Evolutionary conservation across 257 asterid genomes (phyloP).

Genomic region (Lantana camara): DNA sequence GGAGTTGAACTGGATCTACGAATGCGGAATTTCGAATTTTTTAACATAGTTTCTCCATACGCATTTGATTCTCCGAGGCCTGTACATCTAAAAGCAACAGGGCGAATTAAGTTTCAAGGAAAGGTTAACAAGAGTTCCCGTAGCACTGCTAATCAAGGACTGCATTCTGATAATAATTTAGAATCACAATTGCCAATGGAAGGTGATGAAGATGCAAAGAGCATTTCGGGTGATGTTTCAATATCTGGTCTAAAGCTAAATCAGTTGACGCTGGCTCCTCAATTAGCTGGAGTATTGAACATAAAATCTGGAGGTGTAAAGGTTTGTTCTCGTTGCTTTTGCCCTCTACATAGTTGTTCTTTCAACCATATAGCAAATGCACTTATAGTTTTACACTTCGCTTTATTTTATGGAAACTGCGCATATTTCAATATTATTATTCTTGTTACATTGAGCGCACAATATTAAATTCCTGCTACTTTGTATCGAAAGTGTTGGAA

Average conservation of each 20-base stretch:
- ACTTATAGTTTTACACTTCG: no score
- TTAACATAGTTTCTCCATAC: conserved; percentile 81
- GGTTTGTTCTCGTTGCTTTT: conserved; percentile 52
- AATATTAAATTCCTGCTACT: no score
- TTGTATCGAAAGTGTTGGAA: no score
- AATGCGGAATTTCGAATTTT: conserved; percentile 93
- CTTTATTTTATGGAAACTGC: no score
- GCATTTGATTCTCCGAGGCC: conserved; percentile 93
- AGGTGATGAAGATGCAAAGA: conserved; percentile 45
- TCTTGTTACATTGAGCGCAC: conserved; percentile 1
- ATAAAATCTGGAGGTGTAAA: conserved; percentile 72
- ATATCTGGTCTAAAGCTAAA: conserved; percentile 93
- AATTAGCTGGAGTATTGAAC: conserved; percentile 84
- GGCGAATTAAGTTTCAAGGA: conserved; percentile 93
- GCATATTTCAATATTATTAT: no score
- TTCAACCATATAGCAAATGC: no score
- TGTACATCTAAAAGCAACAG: conserved; percentile 94
- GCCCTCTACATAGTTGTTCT: conserved; percentile 22
- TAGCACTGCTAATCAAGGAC: conserved; percentile 36
- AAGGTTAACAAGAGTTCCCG: conserved; percentile 56
- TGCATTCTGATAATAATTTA: conserved; percentile 36
- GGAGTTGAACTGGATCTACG: conserved; percentile 92
- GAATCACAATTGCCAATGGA: conserved; percentile 32
- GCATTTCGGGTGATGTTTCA: conserved; percentile 85
- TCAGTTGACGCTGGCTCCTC: conserved; percentile 99